phyloP scores from a whole-genome alignment of 495 filamentous ascomycete species.

The Stereocaulon alpinum region DNA sequence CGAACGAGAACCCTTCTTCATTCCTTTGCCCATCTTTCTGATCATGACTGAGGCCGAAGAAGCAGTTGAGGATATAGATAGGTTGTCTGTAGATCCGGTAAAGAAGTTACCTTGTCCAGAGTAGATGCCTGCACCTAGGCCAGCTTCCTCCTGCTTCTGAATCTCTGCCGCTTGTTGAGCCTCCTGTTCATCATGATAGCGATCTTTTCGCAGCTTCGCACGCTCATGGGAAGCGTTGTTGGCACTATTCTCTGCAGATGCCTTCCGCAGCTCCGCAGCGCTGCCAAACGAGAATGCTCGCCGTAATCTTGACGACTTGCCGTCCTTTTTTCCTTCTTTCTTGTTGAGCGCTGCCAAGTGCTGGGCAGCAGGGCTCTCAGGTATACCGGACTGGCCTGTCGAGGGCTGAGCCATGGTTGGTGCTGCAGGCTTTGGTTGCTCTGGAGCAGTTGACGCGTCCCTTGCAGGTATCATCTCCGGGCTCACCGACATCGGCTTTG shows the following conservation, averaged over 20 bases:
- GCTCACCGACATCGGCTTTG: constrained; percentile 63
- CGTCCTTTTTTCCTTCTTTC: constrained; percentile 57
- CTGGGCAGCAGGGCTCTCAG: constrained; percentile 61
- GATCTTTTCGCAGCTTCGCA: constrained; percentile 60
- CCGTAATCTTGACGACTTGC: constrained; percentile 80
- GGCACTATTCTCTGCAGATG: constrained; percentile 54
- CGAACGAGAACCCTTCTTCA: constrained; percentile 85
- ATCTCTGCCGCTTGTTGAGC: constrained; percentile 85
- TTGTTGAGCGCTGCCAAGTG: constrained; percentile 74
- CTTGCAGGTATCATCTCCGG: constrained; percentile 30
- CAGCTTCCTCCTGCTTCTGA: constrained; percentile 78
- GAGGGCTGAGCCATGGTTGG: constrained; percentile 23
- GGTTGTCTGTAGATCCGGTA: constrained; percentile 84
- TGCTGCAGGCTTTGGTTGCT: constrained; percentile 13
- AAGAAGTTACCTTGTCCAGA: constrained; percentile 78
- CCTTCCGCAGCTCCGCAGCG: constrained; percentile 77
- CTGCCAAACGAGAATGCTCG: constrained; percentile 97
- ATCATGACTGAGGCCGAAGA: constrained; percentile 99
- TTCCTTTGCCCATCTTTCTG: constrained; percentile 95
- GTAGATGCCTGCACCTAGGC: constrained; percentile 90
- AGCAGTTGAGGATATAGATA: constrained; percentile 94
- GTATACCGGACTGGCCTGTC: constrained; percentile 16
- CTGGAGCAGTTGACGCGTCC: constrained; percentile 20
- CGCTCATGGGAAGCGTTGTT: constrained; percentile 46
- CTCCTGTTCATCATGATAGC: constrained; percentile 61